Evolutionary conservation across 2,329 filamentous ascomycete species (phyloP).

Genomic region (Akanthomyces dipterigenus): DNA sequence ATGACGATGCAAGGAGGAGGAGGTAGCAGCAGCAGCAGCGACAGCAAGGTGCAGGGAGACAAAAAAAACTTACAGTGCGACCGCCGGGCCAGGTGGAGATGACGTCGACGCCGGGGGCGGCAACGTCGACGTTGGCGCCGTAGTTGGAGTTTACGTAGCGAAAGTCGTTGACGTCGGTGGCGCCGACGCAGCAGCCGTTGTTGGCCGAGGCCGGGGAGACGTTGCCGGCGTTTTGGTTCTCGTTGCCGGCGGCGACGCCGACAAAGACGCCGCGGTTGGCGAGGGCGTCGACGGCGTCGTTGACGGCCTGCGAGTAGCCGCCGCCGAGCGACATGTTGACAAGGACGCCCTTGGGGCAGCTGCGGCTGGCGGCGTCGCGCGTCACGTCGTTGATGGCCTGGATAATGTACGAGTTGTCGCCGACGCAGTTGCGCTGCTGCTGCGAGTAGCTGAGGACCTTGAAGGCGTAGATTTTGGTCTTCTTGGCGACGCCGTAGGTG

Average conservation of each 20-base stretch:
- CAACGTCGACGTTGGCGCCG: conserved; percentile 39
- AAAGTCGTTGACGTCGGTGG: conserved; percentile 36
- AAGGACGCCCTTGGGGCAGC: conserved; percentile 34
- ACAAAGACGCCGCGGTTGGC: conserved; percentile 52
- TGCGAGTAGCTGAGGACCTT: conserved; percentile 39
- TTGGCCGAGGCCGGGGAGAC: conserved; percentile 41
- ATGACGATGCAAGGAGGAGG: neutral
- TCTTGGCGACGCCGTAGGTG: conserved; percentile 52
- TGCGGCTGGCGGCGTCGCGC: conserved; percentile 28
- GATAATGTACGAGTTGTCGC: conserved; percentile 30
- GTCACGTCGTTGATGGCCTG: conserved; percentile 42
- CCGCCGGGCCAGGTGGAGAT: conserved; percentile 34
- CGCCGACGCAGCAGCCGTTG: conserved; percentile 44
- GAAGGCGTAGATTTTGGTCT: conserved; percentile 41
- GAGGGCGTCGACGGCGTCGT: conserved; percentile 74
- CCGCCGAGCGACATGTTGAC: conserved; percentile 47
- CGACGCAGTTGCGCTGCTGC: conserved; percentile 15
- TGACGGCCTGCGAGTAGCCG: conserved; percentile 64
- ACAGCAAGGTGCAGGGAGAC: no score
- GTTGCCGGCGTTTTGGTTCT: conserved; percentile 36
- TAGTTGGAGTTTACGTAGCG: conserved; percentile 45
- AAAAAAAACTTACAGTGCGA: conserved; percentile 20
- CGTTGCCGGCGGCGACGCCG: conserved; percentile 46
- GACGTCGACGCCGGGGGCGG: conserved; percentile 41
- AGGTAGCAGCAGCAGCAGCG: no score